phyloP scores from a whole-genome alignment of 2,329 filamentous ascomycete species.

The Pseudocercospora fijiensis region DNA sequence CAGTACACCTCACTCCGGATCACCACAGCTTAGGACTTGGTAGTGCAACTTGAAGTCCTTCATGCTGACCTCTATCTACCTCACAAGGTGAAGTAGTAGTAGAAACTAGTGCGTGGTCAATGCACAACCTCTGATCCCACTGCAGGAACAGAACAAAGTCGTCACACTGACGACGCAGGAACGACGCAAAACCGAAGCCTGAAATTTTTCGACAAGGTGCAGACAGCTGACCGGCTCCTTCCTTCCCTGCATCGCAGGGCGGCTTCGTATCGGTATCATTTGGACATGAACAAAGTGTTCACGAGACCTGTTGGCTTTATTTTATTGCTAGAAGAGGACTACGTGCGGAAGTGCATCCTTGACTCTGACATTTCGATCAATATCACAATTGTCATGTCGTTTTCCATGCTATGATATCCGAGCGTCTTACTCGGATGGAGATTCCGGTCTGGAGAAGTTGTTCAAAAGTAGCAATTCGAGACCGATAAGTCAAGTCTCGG shows the following conservation, averaged over 20 bases:
- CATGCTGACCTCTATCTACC: neutral
- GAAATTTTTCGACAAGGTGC: neutral
- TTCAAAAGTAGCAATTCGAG: neutral
- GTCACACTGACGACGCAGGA: neutral
- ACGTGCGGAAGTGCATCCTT: neutral
- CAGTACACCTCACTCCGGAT: neutral
- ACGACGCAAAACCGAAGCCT: neutral
- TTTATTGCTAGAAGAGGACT: neutral
- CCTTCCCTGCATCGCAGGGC: neutral
- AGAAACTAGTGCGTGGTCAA: neutral
- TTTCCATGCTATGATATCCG: too few relatives aligned
- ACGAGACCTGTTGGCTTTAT: neutral
- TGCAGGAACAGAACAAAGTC: conserved; percentile 1
- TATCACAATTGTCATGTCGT: too few relatives aligned
- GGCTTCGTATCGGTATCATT: neutral
- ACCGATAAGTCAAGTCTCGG: neutral
- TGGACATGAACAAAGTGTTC: neutral
- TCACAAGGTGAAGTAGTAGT: neutral
- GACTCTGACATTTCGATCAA: neutral
- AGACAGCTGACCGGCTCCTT: neutral
- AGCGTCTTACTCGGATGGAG: neutral
- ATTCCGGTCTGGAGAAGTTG: neutral
- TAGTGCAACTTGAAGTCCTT: neutral
- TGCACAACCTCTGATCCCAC: neutral
- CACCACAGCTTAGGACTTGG: neutral